Percentiles rank a stretch among this genome's conserved stretches.
Conservation (phyloP, 192 early-diverging fungal genomes). For the Coemansia sp. region DNA sequence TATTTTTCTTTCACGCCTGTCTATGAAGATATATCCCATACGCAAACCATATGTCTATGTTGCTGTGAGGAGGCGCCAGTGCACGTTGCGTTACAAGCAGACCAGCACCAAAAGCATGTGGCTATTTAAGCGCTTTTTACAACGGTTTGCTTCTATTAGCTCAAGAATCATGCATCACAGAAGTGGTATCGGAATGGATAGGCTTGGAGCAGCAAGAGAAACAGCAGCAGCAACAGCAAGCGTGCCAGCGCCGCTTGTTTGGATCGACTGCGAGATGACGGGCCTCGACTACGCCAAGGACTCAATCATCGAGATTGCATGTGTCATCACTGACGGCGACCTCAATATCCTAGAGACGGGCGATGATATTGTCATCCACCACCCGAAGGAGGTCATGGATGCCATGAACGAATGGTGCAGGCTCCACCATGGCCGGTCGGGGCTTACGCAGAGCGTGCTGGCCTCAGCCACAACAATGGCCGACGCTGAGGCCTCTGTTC, state of each 20-base stretch:
- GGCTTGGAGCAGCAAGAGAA: no score
- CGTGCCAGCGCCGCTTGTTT: constrained; percentile 32
- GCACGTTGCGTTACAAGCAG: no score
- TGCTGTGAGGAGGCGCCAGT: no score
- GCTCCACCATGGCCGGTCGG: constrained; percentile 82
- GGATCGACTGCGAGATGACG: constrained; percentile 58
- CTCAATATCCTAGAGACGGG: constrained; percentile 80
- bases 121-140: neutral
- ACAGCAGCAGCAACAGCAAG: neutral
- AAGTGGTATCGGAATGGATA: neutral
- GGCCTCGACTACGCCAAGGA: constrained; percentile 61
- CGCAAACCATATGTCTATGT: no score
- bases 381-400: constrained; percentile 73
- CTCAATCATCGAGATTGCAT: constrained; percentile 87
- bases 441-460: constrained; percentile 75
- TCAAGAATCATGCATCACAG: neutral
- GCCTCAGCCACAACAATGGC: constrained; percentile 63
- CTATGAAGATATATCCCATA: no score
- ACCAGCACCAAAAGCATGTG: neutral
- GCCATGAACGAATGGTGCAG: constrained; percentile 91
- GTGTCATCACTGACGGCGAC: constrained; percentile 84
- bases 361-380: constrained; percentile 71
- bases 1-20: neutral
- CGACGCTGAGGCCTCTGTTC: constrained; percentile 70
- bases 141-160: neutral